These are phyloP conservation scores for Chenopodium berlandieri DNA, from an alignment of 148 eudicot genomes.

Conservation along the genomic window DNA sequence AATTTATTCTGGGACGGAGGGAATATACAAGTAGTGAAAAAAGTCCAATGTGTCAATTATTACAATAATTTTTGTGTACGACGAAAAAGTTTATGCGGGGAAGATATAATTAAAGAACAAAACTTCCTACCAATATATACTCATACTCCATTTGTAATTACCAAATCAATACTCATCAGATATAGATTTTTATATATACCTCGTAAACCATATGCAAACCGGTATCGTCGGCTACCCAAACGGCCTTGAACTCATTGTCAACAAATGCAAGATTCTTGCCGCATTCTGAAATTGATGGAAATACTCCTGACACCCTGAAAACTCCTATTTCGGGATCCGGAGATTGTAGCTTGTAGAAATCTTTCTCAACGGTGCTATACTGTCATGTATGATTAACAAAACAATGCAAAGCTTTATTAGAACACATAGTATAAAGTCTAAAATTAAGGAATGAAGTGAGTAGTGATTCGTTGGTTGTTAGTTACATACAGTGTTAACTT, in stretches of 20 bases:
- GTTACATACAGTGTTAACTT: conserved; percentile 12
- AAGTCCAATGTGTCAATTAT: no score
- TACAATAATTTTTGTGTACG: no score
- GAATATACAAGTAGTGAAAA: no score
- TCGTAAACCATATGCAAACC: neutral
- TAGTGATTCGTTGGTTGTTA: no score
- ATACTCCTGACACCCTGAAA: conserved; percentile 10
- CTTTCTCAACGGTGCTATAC: neutral
- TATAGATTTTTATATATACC: neutral
- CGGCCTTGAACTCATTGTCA: conserved; percentile 10
- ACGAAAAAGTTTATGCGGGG: neutral
- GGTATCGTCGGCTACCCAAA: conserved; percentile 4
- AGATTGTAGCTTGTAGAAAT: neutral
- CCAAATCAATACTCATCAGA: neutral
- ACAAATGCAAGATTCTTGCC: conserved; percentile 24
- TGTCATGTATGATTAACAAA: neutral
- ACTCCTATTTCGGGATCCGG: neutral
- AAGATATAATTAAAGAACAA: neutral
- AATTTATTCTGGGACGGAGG: no score
- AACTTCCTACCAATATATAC: no score
- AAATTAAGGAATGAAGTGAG: no score
- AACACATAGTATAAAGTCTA: no score
- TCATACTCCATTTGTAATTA: no score
- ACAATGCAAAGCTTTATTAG: no score
- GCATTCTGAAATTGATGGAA: conserved; percentile 12